Percentiles rank a stretch among this genome's conserved stretches.
Evolutionary conservation across 176 grass and related monocot genomes (phyloP).

Genomic region (Eragrostis nindensis): DNA sequence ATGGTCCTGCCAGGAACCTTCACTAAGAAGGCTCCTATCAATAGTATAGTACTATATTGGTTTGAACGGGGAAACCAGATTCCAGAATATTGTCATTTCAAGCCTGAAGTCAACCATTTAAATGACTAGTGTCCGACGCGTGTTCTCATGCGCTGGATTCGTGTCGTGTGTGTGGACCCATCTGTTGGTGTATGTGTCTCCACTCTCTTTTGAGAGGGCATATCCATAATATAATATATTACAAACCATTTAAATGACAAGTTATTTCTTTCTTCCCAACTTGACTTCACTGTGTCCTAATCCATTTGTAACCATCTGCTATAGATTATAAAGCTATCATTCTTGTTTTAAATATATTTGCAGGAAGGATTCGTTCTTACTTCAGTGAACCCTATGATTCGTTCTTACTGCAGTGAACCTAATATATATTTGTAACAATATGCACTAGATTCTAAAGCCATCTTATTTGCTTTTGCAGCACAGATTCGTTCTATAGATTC

Average conservation of each 20-base stretch:
- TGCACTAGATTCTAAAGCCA: no score
- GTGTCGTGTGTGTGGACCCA: no score
- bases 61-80: conserved; percentile 9
- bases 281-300: neutral
- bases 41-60: neutral
- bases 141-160: no score
- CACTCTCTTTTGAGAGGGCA: no score
- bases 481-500: neutral
- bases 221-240: no score
- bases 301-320: neutral
- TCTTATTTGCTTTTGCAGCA: no score
- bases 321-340: neutral
- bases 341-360: neutral
- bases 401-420: neutral
- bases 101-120: neutral
- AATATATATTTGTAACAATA: no score
- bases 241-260: no score
- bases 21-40: neutral
- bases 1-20: conserved; percentile 5
- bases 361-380: neutral
- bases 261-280: neutral
- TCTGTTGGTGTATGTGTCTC: no score
- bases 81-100: conserved; percentile 14
- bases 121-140: neutral
- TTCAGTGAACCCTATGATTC: no score